Evolutionary conservation across 192 early-diverging fungal genomes (phyloP), one percentile per base, ranked within the genome.

Genomic region (Coemansia asiatica): DNA sequence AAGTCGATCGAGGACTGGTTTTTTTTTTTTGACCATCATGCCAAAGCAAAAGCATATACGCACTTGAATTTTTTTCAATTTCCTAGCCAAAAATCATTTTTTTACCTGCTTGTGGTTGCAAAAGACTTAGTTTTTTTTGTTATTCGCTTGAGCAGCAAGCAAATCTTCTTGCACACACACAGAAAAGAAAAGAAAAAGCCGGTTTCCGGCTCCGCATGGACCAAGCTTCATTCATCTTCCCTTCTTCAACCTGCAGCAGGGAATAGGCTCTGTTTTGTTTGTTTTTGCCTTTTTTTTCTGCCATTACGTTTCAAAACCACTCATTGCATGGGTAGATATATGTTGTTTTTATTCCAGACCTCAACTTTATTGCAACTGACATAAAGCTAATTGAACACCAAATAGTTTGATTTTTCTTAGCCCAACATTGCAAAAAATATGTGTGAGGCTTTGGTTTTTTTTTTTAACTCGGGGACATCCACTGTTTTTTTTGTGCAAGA

Each of bases 121-220:
- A 15, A 15, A 40, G 38, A 40, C 38, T n/a, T n/a, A n/a, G n/a
- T n/a, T n/a, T n/a, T n/a, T n/a, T n/a, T n/a, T n/a, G n/a, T n/a
- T n/a, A n/a, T n/a, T n/a, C n/a, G n/a, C n/a, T n/a, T n/a, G n/a
- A n/a, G n/a, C n/a, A n/a, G 31, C 31, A 8, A 33, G 31, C 31
- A 33, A 33, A 33, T n/a, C n/a, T n/a, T n/a, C n/a, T n/a, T 44
- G 40, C 40, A 44, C 40, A 44, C n/a, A 40, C 38, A 15, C 7
- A 40, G 15, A n/a, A 50, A 21, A 50, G 19, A 9, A 50, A 50
- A n/a, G 19, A 56, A 56, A 56, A 57, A 33, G 18, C 56, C 56
- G 31, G 56, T 57, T 57, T 57, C 56, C 56, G 56, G 6, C 28
- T 57, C 56, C 28, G 56, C 33, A 27, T 57, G 56, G 56, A 29